These are phyloP conservation scores for Globisporangium cystogenes DNA, from an alignment of 352 stramenopile genomes.

Conservation along the genomic window DNA sequence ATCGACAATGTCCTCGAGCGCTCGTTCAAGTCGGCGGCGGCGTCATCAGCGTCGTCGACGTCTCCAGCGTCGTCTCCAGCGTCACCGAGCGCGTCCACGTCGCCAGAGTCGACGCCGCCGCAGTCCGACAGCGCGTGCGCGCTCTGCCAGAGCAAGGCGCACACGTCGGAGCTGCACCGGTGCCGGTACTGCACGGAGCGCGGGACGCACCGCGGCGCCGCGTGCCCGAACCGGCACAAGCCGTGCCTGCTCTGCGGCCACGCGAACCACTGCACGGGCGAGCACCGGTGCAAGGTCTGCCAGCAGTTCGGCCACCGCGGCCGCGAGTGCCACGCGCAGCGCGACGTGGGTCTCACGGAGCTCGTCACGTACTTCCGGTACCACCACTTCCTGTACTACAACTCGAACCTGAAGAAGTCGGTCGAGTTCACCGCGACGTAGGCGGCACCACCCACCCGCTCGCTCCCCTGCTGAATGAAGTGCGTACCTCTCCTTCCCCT, in stretches of 20 bases:
- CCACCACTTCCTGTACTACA: slow-evolving; percentile 88
- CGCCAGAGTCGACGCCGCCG: slow-evolving; percentile 3
- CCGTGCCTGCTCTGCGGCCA: slow-evolving; percentile 67
- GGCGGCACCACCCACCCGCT: too few species aligned
- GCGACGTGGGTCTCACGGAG: slow-evolving; percentile 74
- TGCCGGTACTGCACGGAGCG: slow-evolving; percentile 82
- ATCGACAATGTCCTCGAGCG: slow-evolving; percentile 75
- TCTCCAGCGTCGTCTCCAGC: slow-evolving; percentile 8
- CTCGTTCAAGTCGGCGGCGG: slow-evolving; percentile 39
- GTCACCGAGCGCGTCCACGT: not conserved
- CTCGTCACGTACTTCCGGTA: slow-evolving; percentile 83
- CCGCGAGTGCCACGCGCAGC: slow-evolving; percentile 76
- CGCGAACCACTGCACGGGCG: slow-evolving; percentile 70
- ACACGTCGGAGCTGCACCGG: slow-evolving; percentile 66
- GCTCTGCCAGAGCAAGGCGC: slow-evolving; percentile 57
- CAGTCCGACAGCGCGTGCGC: slow-evolving; percentile 29
- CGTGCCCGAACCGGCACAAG: slow-evolving; percentile 69
- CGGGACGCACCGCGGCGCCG: slow-evolving; percentile 61
- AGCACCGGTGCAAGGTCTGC: slow-evolving; percentile 78
- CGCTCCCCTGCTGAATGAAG: too few species aligned
- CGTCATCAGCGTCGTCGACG: slow-evolving; percentile 12
- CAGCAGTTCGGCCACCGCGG: slow-evolving; percentile 80
- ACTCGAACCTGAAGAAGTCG: slow-evolving; percentile 82
- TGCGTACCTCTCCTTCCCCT: too few species aligned
- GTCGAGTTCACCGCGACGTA: slow-evolving; percentile 66